These are phyloP conservation scores for Podaxis sp. DNA, from an alignment of 768 basidiomycete species.

Conservation along the genomic window DNA sequence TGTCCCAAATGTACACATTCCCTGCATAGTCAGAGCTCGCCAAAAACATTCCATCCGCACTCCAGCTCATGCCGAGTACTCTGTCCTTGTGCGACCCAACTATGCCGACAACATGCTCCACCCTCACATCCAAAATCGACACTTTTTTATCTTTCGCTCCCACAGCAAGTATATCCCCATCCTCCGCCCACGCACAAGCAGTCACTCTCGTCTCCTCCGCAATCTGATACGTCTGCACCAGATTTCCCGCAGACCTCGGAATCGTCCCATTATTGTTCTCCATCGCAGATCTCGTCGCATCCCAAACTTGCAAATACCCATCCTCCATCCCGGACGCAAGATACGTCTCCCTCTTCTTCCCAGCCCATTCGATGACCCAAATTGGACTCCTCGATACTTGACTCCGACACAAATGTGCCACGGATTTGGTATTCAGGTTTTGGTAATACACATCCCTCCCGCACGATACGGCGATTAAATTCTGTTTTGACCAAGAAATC, in stretches of 20 bases:
- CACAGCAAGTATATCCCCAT: constrained; percentile 57
- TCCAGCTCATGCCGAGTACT: constrained; percentile 79
- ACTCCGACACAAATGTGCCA: constrained; percentile 50
- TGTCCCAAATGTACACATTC: constrained; percentile 82
- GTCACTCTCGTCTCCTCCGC: constrained; percentile 24
- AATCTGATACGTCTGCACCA: constrained; percentile 19
- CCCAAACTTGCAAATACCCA: constrained; percentile 57
- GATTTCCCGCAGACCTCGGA: neutral
- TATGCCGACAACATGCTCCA: constrained; percentile 36
- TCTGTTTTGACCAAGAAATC: constrained; percentile 59
- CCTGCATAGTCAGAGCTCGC: constrained; percentile 89
- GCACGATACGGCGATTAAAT: constrained; percentile 65
- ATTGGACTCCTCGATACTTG: constrained; percentile 32
- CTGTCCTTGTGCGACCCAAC: constrained; percentile 42
- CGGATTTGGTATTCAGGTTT: constrained; percentile 53
- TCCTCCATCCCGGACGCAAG: constrained; percentile 53
- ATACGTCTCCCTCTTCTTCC: constrained; percentile 35
- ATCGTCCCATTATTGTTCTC: constrained; percentile 25
- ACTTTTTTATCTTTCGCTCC: constrained; percentile 66
- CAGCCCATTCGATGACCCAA: constrained; percentile 54
- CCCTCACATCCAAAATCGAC: constrained; percentile 63
- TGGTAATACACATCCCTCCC: constrained; percentile 60
- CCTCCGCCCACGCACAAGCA: constrained; percentile 47
- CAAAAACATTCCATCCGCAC: constrained; percentile 67
- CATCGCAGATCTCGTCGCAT: constrained; percentile 33